Percentiles rank a stretch among this genome's conserved stretches.
Evolutionary conservation across 805 yeast genomes (phyloP).

Genomic region (Wickerhamiella vanderwaltii): DNA sequence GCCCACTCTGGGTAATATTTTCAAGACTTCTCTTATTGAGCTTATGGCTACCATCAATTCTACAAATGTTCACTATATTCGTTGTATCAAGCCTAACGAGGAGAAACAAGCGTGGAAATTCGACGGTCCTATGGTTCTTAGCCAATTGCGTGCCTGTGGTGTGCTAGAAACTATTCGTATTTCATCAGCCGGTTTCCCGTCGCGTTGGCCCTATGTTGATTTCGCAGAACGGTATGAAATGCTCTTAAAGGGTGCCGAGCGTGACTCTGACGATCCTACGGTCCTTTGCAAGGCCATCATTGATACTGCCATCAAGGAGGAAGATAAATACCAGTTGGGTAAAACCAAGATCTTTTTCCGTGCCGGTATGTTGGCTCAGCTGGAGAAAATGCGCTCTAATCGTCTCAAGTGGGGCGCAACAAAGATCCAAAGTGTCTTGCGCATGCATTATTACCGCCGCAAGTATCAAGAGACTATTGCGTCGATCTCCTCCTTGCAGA

Average conservation of each 20-base stretch:
- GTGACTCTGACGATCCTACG: slow-evolving; percentile 46
- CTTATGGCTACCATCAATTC: slow-evolving; percentile 87
- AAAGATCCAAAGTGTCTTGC: slow-evolving; percentile 71
- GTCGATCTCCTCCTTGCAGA: slow-evolving; percentile 47
- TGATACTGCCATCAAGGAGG: slow-evolving; percentile 41
- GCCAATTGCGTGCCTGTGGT: slow-evolving; percentile 97
- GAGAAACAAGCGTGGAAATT: slow-evolving; percentile 91
- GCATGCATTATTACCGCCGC: slow-evolving; percentile 51
- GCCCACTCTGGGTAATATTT: slow-evolving; percentile 90
- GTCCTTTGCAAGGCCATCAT: slow-evolving; percentile 60
- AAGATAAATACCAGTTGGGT: slow-evolving; percentile 80
- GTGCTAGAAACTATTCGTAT: slow-evolving; percentile 92
- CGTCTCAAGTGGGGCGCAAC: slow-evolving; percentile 69
- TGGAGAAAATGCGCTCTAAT: slow-evolving; percentile 75
- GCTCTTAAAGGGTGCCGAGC: slow-evolving; percentile 53
- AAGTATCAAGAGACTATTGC: slow-evolving; percentile 42
- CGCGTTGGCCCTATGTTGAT: slow-evolving; percentile 89
- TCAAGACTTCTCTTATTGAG: slow-evolving; percentile 83
- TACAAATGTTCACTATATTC: slow-evolving; percentile 90
- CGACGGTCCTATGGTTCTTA: slow-evolving; percentile 86
- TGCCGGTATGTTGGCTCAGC: slow-evolving; percentile 88
- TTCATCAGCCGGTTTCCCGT: slow-evolving; percentile 96
- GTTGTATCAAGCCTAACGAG: slow-evolving; percentile 96
- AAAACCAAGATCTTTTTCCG: slow-evolving; percentile 88
- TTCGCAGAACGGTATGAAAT: slow-evolving; percentile 83